Evolutionary conservation across 2,329 filamentous ascomycete genomes (phyloP).

Genomic region (Alternaria ethzedia): DNA sequence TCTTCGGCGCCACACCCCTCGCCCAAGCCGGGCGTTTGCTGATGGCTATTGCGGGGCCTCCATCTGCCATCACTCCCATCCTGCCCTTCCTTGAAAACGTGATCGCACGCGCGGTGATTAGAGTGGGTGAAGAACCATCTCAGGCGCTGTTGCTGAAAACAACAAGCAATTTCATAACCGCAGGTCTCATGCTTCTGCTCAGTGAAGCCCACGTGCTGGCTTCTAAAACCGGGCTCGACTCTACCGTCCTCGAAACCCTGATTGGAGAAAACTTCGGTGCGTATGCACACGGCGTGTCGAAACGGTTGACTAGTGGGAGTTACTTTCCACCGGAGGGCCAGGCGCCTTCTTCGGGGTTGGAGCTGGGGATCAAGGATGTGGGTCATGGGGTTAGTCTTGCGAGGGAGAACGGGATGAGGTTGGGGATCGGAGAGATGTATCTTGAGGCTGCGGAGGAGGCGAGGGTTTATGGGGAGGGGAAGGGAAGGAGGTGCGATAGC

Average conservation of each 20-base stretch:
- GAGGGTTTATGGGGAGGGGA: constrained; percentile 45
- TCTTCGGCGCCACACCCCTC: constrained; percentile 60
- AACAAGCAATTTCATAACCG: constrained; percentile 57
- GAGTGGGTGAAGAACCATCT: constrained; percentile 52
- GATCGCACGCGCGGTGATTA: constrained; percentile 51
- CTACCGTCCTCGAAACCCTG: constrained; percentile 52
- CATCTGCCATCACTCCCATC: constrained; percentile 44
- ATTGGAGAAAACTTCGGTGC: constrained; percentile 44
- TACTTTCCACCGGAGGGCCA: constrained; percentile 36
- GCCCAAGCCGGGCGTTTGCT: constrained; percentile 56
- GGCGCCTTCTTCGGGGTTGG: constrained; percentile 57
- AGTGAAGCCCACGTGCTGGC: constrained; percentile 60
- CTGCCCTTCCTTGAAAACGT: constrained; percentile 52
- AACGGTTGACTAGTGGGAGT: constrained; percentile 33
- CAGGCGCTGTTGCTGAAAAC: constrained; percentile 59
- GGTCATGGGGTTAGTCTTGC: constrained; percentile 57
- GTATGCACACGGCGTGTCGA: constrained; percentile 33
- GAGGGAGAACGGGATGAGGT: constrained; percentile 44
- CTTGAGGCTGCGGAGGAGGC: constrained; percentile 55
- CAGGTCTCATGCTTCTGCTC: constrained; percentile 58
- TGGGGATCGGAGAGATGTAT: constrained; percentile 54
- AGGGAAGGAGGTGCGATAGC: constrained; percentile 54
- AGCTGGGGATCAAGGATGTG: constrained; percentile 61
- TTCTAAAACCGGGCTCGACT: constrained; percentile 53
- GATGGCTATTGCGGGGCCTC: constrained; percentile 55